phyloP scores from a whole-genome alignment of 78 protist species.

The Dictyostelium capitatum region DNA sequence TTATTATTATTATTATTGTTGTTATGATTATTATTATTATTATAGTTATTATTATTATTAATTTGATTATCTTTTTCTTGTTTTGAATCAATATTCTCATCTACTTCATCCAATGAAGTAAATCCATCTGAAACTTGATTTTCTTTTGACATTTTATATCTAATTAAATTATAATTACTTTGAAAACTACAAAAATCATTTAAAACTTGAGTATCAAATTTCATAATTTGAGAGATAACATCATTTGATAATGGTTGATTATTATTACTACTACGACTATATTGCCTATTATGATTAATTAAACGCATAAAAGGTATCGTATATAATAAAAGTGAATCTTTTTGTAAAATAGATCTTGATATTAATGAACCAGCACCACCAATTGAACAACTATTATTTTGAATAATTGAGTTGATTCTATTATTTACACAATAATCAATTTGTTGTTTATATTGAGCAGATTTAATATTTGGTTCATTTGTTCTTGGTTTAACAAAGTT shows the following conservation, averaged over 20 bases:
- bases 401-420: neutral
- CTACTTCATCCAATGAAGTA: neutral
- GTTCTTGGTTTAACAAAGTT: conserved; percentile 54
- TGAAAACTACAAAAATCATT: neutral
- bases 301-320: conserved; percentile 26
- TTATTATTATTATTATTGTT: neutral
- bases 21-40: neutral
- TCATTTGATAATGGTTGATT: neutral
- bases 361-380: neutral
- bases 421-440: neutral
- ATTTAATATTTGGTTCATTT: neutral
- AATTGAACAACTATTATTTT: neutral
- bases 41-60: neutral
- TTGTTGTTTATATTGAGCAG: neutral
- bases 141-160: neutral
- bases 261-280: neutral
- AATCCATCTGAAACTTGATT: conserved; percentile 21
- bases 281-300: neutral
- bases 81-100: neutral
- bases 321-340: neutral
- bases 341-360: conserved; percentile 23
- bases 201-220: neutral
- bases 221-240: neutral
- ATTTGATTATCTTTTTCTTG: neutral
- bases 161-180: neutral